Conservation (phyloP, 2,329 filamentous ascomycete species). For the Pseudogymnoascus sp. region DNA sequence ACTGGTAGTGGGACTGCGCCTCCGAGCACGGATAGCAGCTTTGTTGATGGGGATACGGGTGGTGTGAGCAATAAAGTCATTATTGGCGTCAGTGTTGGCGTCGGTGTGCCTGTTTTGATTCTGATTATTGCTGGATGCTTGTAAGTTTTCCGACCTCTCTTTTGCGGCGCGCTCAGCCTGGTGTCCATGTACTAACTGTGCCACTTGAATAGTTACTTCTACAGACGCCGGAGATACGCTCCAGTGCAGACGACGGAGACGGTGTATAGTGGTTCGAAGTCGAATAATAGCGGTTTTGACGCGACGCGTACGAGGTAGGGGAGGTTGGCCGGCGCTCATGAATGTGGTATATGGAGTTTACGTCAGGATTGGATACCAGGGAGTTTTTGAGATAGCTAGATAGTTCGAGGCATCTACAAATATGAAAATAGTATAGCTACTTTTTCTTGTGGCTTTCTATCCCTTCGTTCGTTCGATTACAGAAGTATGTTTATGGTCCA, state of each 20-base stretch:
- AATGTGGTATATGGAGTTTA: not conserved
- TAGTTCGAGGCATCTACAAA: not conserved
- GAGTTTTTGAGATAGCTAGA: not conserved
- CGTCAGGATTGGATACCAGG: not conserved
- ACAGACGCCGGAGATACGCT: not conserved
- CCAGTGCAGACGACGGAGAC: not conserved
- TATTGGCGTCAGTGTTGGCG: constrained; percentile 40
- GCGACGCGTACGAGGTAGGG: not conserved
- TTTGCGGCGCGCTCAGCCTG: no score
- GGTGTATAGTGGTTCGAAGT: not conserved
- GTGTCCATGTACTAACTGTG: not conserved
- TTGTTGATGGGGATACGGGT: constrained; percentile 22
- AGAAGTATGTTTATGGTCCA: not conserved
- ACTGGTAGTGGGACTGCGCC: constrained; percentile 1
- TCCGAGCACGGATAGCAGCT: not conserved
- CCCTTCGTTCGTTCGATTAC: not conserved
- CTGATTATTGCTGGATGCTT: constrained; percentile 21
- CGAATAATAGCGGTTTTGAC: not conserved
- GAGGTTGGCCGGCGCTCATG: not conserved
- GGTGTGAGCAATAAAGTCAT: constrained; percentile 38
- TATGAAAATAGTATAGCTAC: not conserved
- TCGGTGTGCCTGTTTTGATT: constrained; percentile 34
- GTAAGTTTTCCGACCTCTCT: constrained; percentile 14
- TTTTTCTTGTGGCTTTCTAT: not conserved
- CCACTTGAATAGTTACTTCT: not conserved